Conservation (phyloP, 1,139 yeast genomes). For the Hansenula lynferdii region DNA sequence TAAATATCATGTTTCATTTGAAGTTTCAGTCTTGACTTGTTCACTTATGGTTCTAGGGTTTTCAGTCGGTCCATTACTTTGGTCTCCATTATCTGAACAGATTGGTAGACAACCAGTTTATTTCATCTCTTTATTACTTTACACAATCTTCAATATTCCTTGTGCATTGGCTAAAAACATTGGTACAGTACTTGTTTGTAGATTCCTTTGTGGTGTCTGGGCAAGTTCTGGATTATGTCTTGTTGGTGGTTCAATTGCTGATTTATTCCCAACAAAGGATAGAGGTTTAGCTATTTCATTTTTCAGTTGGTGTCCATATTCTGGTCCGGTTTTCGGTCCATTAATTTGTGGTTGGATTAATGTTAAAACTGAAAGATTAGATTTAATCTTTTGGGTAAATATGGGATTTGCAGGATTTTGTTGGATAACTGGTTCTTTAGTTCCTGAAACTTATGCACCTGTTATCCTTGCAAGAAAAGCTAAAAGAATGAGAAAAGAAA, state of each 20-base stretch:
- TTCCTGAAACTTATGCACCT: constrained; percentile 93
- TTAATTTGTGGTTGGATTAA: constrained; percentile 82
- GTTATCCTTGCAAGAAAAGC: constrained; percentile 77
- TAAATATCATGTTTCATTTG: constrained; percentile 62
- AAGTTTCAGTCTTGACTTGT: constrained; percentile 74
- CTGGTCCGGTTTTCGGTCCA: constrained; percentile 93
- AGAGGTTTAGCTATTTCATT: constrained; percentile 91
- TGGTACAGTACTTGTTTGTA: constrained; percentile 71
- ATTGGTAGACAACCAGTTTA: constrained; percentile 86
- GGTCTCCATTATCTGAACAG: constrained; percentile 89
- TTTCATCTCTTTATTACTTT: constrained; percentile 66
- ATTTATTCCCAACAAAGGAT: constrained; percentile 70
- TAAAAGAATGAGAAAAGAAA: constrained; percentile 61
- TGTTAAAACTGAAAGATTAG: constrained; percentile 61
- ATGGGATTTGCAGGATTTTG: constrained; percentile 87
- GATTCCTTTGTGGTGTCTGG: constrained; percentile 86
- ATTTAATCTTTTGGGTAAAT: constrained; percentile 80
- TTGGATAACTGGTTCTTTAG: constrained; percentile 56
- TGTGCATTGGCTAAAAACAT: constrained; percentile 85
- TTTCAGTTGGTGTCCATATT: constrained; percentile 84
- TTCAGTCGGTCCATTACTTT: constrained; percentile 78
- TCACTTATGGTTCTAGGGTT: constrained; percentile 90
- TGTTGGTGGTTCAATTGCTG: constrained; percentile 90
- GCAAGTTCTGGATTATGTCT: constrained; percentile 79
- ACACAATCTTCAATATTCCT: constrained; percentile 79